Evolutionary conservation across 208 protist genomes (phyloP).

Genomic region (Trypanosomatidae sp.): DNA sequence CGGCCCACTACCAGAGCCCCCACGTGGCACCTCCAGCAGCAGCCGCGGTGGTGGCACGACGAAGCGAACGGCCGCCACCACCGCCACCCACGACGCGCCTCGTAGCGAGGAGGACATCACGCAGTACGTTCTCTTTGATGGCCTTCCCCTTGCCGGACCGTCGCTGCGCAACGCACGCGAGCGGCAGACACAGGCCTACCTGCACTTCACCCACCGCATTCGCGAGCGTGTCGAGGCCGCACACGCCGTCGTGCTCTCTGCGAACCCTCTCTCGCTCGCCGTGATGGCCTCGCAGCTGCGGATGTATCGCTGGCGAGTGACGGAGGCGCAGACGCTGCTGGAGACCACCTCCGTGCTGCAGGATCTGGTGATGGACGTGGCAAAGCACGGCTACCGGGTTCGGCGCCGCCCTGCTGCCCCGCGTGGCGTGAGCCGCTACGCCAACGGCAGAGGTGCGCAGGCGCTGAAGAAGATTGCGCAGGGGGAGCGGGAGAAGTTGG

Average conservation of each 20-base stretch:
- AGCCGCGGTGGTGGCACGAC: no score
- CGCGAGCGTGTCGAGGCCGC: conserved; percentile 40
- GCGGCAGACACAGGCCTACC: conserved; percentile 60
- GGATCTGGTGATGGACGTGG: conserved; percentile 41
- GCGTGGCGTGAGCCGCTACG: conserved; percentile 36
- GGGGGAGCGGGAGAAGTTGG: conserved; percentile 15
- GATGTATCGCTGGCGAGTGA: conserved; percentile 85
- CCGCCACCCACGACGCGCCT: neutral
- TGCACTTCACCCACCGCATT: conserved; percentile 56
- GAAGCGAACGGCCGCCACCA: neutral
- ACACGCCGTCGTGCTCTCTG: conserved; percentile 64
- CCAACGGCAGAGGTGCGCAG: conserved; percentile 27
- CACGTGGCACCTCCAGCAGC: neutral
- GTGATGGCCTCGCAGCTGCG: conserved; percentile 80
- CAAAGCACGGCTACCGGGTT: conserved; percentile 48
- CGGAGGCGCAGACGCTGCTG: conserved; percentile 66
- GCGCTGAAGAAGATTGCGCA: conserved; percentile 18
- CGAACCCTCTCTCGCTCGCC: conserved; percentile 72
- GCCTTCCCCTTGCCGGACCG: conserved; percentile 21
- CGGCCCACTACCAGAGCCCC: no score
- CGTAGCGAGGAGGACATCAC: conserved; percentile 19
- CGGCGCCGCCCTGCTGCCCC: conserved; percentile 18
- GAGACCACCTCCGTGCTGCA: conserved; percentile 57
- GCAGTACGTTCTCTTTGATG: conserved; percentile 42
- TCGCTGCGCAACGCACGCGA: conserved; percentile 13